These are phyloP conservation scores for Colletotrichum orchidophilum DNA, from an alignment of 2,329 filamentous ascomycete genomes.

Conservation along the genomic window DNA sequence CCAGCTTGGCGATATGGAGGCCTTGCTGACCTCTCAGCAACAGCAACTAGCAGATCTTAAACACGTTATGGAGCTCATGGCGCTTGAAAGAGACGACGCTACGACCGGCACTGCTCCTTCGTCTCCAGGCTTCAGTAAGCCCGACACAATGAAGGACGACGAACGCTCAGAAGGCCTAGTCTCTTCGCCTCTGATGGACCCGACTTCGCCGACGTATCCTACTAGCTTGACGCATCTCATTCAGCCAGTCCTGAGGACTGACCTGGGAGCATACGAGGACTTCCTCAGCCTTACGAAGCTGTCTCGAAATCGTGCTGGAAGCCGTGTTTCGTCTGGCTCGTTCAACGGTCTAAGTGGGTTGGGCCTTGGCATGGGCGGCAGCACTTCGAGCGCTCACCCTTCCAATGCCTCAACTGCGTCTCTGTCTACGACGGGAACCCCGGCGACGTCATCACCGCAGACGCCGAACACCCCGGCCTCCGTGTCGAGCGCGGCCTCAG, in stretches of 20 bases:
- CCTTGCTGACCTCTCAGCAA: slow-evolving; percentile 86
- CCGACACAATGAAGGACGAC: slow-evolving; percentile 65
- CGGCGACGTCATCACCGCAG: slow-evolving; percentile 63
- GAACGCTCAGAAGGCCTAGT: slow-evolving; percentile 48
- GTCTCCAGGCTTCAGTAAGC: slow-evolving; percentile 79
- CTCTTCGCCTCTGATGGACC: slow-evolving; percentile 52
- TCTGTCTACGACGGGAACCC: slow-evolving; percentile 57
- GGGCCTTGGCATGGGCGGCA: slow-evolving; percentile 55
- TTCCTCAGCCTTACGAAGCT: slow-evolving; percentile 81
- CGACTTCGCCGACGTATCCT: slow-evolving; percentile 63
- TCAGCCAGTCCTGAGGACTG: slow-evolving; percentile 83
- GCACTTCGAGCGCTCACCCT: slow-evolving; percentile 56
- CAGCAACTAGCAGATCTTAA: slow-evolving; percentile 94
- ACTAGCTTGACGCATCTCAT: slow-evolving; percentile 85
- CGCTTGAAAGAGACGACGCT: slow-evolving; percentile 76
- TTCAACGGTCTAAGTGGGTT: slow-evolving; percentile 62
- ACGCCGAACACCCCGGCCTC: slow-evolving; percentile 68
- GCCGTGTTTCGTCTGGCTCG: slow-evolving; percentile 74
- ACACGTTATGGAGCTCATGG: slow-evolving; percentile 89
- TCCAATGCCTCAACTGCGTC: slow-evolving; percentile 71
- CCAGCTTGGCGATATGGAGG: slow-evolving; percentile 88
- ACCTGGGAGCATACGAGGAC: slow-evolving; percentile 84
- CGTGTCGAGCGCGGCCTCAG: slow-evolving; percentile 55
- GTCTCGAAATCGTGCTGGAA: slow-evolving; percentile 68
- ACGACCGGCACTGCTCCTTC: slow-evolving; percentile 80